Evolutionary conservation across 2,329 filamentous ascomycete species (phyloP).

Genomic region (Boeremia exigua): DNA sequence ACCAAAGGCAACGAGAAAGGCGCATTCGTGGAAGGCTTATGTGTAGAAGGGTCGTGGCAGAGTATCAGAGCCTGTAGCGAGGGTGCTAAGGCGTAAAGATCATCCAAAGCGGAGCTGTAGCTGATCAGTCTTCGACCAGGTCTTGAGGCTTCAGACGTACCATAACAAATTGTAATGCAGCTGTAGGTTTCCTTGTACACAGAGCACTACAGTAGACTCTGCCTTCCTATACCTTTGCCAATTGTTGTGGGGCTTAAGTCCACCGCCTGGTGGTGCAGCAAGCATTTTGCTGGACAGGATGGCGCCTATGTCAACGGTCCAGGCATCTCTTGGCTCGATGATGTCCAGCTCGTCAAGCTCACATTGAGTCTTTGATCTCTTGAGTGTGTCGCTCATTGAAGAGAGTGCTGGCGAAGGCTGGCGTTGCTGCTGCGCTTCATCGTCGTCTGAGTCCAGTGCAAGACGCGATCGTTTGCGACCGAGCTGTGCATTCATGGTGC

Average conservation of each 20-base stretch:
- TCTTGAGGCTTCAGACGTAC: constrained; percentile 21
- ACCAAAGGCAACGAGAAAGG: constrained; percentile 41
- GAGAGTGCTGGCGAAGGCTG: constrained; percentile 30
- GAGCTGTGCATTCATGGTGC: constrained; percentile 36
- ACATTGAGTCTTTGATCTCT: constrained; percentile 44
- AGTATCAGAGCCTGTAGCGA: constrained; percentile 43
- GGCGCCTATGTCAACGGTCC: constrained; percentile 40
- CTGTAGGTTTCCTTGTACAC: constrained; percentile 44
- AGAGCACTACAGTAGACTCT: constrained; percentile 35
- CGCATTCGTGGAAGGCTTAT: constrained; percentile 31
- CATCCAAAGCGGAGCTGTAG: constrained; percentile 33
- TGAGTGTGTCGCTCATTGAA: constrained; percentile 34
- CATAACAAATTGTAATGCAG: constrained; percentile 46
- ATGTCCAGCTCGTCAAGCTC: constrained; percentile 46
- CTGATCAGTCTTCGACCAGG: constrained; percentile 3
- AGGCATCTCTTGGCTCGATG: constrained; percentile 35
- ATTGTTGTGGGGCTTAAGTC: constrained; percentile 36
- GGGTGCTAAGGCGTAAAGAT: constrained; percentile 41
- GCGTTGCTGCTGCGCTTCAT: constrained; percentile 23
- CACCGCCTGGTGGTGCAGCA: constrained; percentile 20
- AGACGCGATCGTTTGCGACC: constrained; percentile 45
- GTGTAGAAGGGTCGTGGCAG: constrained; percentile 42
- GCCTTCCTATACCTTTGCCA: constrained; percentile 26
- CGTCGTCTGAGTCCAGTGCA: constrained; percentile 34
- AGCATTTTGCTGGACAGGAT: constrained; percentile 40